These are phyloP conservation scores for Vitis amurensis DNA, from an alignment of 164 flowering plant genomes.

Conservation along the genomic window DNA sequence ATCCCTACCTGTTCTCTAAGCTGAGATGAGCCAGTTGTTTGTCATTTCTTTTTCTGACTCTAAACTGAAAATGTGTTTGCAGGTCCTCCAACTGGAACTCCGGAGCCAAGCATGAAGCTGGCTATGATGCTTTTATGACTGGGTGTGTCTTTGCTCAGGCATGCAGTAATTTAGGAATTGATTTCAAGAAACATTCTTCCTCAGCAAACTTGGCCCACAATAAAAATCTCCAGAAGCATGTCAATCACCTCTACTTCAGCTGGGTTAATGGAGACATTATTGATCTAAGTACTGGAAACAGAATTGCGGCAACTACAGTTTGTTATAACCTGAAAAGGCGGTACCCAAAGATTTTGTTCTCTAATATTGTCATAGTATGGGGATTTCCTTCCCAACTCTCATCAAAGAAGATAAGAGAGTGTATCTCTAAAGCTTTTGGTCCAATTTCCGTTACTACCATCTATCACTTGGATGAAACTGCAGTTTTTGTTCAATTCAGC, in stretches of 20 bases:
- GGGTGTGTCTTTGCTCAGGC: conserved; percentile 90
- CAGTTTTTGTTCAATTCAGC: conserved; percentile 77
- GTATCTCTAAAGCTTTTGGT: conserved; percentile 66
- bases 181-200: conserved; percentile 37
- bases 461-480: conserved; percentile 68
- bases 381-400: conserved; percentile 63
- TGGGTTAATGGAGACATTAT: conserved; percentile 69
- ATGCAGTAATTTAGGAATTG: conserved; percentile 66
- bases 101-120: conserved; percentile 96
- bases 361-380: conserved; percentile 70
- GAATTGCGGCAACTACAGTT: conserved; percentile 22
- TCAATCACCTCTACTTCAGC: conserved; percentile 74
- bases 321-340: conserved; percentile 16
- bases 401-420: conserved; percentile 52
- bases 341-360: conserved; percentile 35
- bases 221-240: conserved; percentile 57
- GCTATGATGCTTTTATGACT: conserved; percentile 98
- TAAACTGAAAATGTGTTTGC: conserved; percentile 25
- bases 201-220: conserved; percentile 28
- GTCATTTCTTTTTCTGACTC: neutral
- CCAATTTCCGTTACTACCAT: conserved; percentile 47
- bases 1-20: too few relatives aligned
- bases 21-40: neutral
- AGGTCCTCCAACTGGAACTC: conserved; percentile 86
- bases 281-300: conserved; percentile 57